These are phyloP conservation scores for Aphanomyces astaci DNA, from an alignment of 352 stramenopile species.

Conservation along the genomic window DNA sequence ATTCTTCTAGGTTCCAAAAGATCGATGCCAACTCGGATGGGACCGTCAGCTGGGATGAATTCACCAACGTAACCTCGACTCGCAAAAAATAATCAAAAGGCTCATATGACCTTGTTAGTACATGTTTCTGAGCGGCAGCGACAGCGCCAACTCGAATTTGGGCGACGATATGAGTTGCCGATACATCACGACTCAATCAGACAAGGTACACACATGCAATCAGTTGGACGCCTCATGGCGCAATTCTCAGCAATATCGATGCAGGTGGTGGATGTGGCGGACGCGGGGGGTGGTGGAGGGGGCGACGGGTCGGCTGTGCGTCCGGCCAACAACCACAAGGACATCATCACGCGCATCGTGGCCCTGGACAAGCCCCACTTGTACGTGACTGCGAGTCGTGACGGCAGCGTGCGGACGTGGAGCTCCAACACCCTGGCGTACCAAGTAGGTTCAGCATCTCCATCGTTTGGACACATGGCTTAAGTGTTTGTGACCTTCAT, in stretches of 20 bases:
- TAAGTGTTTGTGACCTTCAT: neutral
- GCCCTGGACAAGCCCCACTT: slow-evolving; percentile 56
- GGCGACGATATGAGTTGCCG: slow-evolving; percentile 54
- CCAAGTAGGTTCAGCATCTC: slow-evolving; percentile 25
- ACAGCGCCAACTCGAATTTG: slow-evolving; percentile 48
- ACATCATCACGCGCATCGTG: slow-evolving; percentile 61
- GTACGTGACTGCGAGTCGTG: slow-evolving; percentile 67
- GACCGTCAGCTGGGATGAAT: slow-evolving; percentile 83
- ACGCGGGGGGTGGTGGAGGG: slow-evolving; percentile 5
- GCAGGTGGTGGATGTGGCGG: neutral
- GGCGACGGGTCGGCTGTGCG: slow-evolving; percentile 24
- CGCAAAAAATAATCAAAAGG: slow-evolving; percentile 11
- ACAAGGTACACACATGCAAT: too few relatives aligned
- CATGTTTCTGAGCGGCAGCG: slow-evolving; percentile 75
- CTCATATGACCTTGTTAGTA: too few relatives aligned
- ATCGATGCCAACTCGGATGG: slow-evolving; percentile 83
- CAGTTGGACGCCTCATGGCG: too few relatives aligned
- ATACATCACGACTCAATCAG: slow-evolving; percentile 55
- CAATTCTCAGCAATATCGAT: too few relatives aligned
- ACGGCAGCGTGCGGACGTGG: slow-evolving; percentile 67
- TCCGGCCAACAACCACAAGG: slow-evolving; percentile 48
- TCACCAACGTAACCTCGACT: slow-evolving; percentile 58
- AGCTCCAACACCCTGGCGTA: slow-evolving; percentile 57
- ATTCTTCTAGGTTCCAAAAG: slow-evolving; percentile 72
- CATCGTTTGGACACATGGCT: neutral